Evolutionary conservation across 2,329 filamentous ascomycete species (phyloP), one percentile per base, ranked within the genome.

Genomic region (Ilyonectria mors-panacis): DNA sequence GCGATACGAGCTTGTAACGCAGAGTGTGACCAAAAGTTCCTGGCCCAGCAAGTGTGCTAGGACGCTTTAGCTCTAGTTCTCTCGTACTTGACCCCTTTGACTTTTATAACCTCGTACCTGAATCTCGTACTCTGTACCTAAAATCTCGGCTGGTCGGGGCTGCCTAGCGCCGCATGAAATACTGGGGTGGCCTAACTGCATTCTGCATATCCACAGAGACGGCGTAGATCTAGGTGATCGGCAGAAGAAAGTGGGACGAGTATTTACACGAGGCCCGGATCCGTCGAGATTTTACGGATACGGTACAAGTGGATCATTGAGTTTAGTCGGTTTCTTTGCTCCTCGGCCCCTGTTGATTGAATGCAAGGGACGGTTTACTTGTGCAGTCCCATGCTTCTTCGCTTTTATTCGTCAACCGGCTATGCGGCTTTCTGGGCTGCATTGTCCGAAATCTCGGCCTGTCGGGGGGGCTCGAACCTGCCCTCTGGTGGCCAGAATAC

Each of bases 331-430:
- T 23, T 50, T 28, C 47, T 50, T 23, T 23, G 47, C 47, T 30
- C 47, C 47, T 50, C 47, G 47, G 26, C 13, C 23, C 23, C 45
- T 23, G 30, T 33, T n/a, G 3, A 23, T 9, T n/a, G 26, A 50
- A 28, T 28, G 47, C 47, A 50, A 50, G 47, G 47, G 47, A 50
- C 47, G 47, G 26, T 50, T 50, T 23, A n/a, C 23, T 28, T 50
- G n/a, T 26, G 47, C 28, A 50, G 28, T 23, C 23, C 13, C 30
- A 3, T 17, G 45, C 12, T 23, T 30, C 23, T 50, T 17, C 15
- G 47, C 8, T 5, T 50, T 26, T 17, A 50, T 50, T 50, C 47
- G 47, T 9, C 23, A 0, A 12, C 23, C 6, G 15, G 10, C 23
- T 17, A 26, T 50, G 47, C n/a, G 23, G 23, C 47, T 26, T 50